These are phyloP conservation scores for Microglena sp. DNA, from an alignment of 139 green algal species.

Conservation along the genomic window DNA sequence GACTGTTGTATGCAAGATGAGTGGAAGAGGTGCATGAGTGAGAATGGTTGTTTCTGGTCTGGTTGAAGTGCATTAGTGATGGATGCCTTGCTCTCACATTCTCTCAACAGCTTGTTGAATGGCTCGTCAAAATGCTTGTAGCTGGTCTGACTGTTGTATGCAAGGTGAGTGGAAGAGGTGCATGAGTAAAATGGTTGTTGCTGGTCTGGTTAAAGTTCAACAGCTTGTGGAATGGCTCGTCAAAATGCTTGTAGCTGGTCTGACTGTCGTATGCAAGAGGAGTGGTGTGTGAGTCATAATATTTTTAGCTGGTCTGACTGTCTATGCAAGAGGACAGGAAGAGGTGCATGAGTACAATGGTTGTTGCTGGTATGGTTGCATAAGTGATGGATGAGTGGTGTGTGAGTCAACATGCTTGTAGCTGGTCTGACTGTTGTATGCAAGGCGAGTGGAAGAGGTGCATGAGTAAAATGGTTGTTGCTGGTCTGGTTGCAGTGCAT, in stretches of 20 bases:
- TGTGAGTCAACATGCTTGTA: conserved; percentile 34
- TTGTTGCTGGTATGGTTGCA: neutral
- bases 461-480: neutral
- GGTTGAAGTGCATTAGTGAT: conserved; percentile 16
- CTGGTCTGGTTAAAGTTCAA: neutral
- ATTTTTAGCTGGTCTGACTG: conserved; percentile 10
- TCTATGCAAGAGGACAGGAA: neutral
- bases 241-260: conserved; percentile 41
- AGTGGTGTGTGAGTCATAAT: no score
- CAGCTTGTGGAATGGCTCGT: conserved; percentile 39
- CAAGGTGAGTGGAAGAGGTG: neutral
- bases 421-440: conserved; percentile 6
- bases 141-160: conserved; percentile 6
- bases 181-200: neutral
- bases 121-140: conserved; percentile 35
- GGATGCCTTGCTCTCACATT: conserved; percentile 54
- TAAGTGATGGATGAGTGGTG: conserved; percentile 43
- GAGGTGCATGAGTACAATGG: neutral
- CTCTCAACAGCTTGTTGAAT: conserved; percentile 46
- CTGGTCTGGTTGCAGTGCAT: neutral
- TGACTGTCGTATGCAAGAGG: no score
- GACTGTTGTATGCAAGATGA: neutral
- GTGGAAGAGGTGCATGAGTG: neutral
- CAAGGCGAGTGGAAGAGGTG: neutral
- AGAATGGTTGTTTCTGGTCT: neutral